Conservation (phyloP, 768 basidiomycete species). For the Rossbeevera mucosa region DNA sequence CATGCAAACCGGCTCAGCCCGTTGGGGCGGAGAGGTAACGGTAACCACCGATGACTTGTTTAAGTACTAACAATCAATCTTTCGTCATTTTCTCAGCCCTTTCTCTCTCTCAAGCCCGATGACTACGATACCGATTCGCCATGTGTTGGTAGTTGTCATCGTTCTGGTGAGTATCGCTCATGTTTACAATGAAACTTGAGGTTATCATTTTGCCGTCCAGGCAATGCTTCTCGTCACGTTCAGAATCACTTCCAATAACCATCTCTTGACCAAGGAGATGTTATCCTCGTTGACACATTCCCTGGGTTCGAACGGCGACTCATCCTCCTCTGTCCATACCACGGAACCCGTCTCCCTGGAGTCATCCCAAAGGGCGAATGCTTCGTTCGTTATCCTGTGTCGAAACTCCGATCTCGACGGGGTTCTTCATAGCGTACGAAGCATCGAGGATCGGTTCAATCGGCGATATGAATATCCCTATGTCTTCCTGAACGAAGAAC, state of each 20-base stretch:
- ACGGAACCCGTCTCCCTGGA: neutral
- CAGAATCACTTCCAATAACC: neutral
- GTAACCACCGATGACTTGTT: neutral
- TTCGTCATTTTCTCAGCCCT: neutral
- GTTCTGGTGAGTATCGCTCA: slow-evolving; percentile 18
- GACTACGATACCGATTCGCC: slow-evolving; percentile 20
- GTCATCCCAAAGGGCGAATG: slow-evolving; percentile 41
- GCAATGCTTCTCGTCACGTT: slow-evolving; percentile 14
- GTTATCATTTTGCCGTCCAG: neutral
- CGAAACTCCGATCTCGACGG: slow-evolving; percentile 45
- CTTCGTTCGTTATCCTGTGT: slow-evolving; percentile 55
- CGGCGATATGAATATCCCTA: slow-evolving; percentile 53
- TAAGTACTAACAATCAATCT: neutral
- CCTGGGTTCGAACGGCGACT: neutral
- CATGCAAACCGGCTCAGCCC: neutral
- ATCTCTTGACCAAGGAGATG: neutral
- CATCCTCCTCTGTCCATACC: neutral
- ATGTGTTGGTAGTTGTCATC: slow-evolving; percentile 13
- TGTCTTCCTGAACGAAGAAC: slow-evolving; percentile 62
- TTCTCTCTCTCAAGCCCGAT: neutral
- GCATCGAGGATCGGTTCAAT: slow-evolving; percentile 60
- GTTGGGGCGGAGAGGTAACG: neutral
- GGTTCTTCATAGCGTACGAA: slow-evolving; percentile 45
- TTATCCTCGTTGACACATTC: neutral
- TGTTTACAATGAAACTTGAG: neutral